Conservation (phyloP, 1,139 yeast genomes). For the Yamadazyma jaroonii region DNA sequence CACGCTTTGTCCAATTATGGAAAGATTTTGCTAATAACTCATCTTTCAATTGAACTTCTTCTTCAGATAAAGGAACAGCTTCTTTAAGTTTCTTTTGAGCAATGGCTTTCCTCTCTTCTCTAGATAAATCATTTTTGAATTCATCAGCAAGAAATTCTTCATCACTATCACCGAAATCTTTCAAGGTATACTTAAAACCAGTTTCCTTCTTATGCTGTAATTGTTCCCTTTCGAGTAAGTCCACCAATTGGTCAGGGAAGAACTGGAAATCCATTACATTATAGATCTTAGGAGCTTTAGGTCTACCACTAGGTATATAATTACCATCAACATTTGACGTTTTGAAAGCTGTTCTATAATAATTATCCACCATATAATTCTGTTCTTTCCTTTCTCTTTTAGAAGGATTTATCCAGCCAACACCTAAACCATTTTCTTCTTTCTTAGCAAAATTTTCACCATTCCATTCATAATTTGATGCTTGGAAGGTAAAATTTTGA, state of each 20-base stretch:
- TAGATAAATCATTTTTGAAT: slow-evolving; percentile 30
- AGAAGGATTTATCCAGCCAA: slow-evolving; percentile 82
- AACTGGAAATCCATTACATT: slow-evolving; percentile 87
- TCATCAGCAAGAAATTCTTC: slow-evolving; percentile 59
- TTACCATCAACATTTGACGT: slow-evolving; percentile 16
- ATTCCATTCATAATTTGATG: slow-evolving; percentile 95
- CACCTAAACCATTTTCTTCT: slow-evolving; percentile 38
- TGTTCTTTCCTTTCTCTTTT: slow-evolving; percentile 90
- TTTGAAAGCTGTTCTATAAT: slow-evolving; percentile 76
- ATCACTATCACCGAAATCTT: slow-evolving; percentile 52
- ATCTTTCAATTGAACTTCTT: slow-evolving; percentile 65
- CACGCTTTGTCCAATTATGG: slow-evolving; percentile 81
- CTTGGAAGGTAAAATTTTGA: slow-evolving; percentile 84
- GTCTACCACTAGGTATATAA: slow-evolving; percentile 26
- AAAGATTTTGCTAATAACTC: slow-evolving; percentile 64
- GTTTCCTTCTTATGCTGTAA: slow-evolving; percentile 70
- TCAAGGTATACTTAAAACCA: slow-evolving; percentile 63
- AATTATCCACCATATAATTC: slow-evolving; percentile 82
- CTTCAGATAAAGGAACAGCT: slow-evolving; percentile 73
- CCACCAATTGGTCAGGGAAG: slow-evolving; percentile 63
- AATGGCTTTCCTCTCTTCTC: slow-evolving; percentile 43
- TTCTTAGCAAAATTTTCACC: slow-evolving; percentile 88
- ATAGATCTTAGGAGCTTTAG: slow-evolving; percentile 69
- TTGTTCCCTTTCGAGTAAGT: slow-evolving; percentile 74
- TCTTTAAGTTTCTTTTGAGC: slow-evolving; percentile 68